Evolutionary conservation across 2,329 filamentous ascomycete species (phyloP).

Genomic region (Cladobotryum protrusum): DNA sequence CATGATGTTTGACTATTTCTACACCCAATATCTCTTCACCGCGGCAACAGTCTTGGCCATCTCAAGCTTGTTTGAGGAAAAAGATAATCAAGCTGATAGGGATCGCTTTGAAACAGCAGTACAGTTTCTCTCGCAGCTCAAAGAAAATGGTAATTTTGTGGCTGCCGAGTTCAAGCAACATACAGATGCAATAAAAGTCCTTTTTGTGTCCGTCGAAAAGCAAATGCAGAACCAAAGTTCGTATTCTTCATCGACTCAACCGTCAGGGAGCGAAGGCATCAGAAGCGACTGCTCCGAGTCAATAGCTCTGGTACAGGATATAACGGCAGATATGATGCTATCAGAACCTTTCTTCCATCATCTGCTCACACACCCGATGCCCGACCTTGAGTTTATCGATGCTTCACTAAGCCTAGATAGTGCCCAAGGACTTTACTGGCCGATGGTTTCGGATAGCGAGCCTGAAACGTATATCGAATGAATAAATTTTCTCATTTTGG

Average conservation of each 20-base stretch:
- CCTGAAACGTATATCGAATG: background rate
- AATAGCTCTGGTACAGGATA: constrained; percentile 1
- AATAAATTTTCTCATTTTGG: background rate
- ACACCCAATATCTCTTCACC: constrained; percentile 42
- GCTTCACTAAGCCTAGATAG: background rate
- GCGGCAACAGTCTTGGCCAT: constrained; percentile 38
- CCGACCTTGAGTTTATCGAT: constrained; percentile 30
- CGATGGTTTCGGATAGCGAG: background rate
- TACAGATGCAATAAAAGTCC: constrained; percentile 29
- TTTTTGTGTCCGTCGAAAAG: constrained; percentile 16
- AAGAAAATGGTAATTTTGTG: constrained; percentile 33
- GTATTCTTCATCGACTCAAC: background rate
- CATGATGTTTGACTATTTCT: constrained; percentile 40
- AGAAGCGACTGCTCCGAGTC: background rate
- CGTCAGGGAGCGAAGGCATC: background rate
- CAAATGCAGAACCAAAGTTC: background rate
- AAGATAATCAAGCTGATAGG: constrained; percentile 27
- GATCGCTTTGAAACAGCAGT: constrained; percentile 34
- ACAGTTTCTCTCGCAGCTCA: constrained; percentile 33
- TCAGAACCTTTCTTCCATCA: constrained; percentile 31
- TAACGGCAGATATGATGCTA: constrained; percentile 29
- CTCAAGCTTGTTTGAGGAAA: constrained; percentile 31
- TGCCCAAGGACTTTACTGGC: background rate
- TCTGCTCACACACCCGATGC: constrained; percentile 25
- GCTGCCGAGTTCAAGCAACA: constrained; percentile 37